Evolutionary conservation across 2,329 filamentous ascomycete species (phyloP).

Genomic region (Fusarium verticillioides): DNA sequence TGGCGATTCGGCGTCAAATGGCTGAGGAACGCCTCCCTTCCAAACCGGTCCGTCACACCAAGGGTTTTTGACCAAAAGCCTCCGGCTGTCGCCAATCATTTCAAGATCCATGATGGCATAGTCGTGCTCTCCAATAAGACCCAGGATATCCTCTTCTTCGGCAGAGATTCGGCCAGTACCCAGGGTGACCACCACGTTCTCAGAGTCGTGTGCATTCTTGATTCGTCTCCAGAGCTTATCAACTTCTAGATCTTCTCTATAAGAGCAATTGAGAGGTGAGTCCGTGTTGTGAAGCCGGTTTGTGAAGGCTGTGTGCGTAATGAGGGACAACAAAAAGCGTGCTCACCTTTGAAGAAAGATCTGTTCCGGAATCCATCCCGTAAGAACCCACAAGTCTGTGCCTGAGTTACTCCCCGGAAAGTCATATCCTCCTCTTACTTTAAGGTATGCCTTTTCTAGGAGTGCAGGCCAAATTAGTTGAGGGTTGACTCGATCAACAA

Average conservation of each 20-base stretch:
- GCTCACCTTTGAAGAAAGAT: conserved; percentile 82
- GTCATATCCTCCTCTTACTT: conserved; percentile 94
- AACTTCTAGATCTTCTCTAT: conserved; percentile 79
- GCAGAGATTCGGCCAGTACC: conserved; percentile 86
- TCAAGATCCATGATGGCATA: conserved; percentile 91
- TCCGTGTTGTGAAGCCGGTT: background rate
- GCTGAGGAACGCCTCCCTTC: conserved; percentile 57
- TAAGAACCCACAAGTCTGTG: conserved; percentile 91
- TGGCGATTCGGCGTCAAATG: background rate
- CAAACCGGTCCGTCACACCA: conserved; percentile 87
- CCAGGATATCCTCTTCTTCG: conserved; percentile 81
- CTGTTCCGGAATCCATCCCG: conserved; percentile 97
- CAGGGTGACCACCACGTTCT: conserved; percentile 87
- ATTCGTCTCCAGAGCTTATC: conserved; percentile 83
- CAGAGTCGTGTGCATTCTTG: conserved; percentile 76
- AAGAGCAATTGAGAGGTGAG: conserved; percentile 13
- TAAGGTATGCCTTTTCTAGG: conserved; percentile 95
- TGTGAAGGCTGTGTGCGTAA: background rate
- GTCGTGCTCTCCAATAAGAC: conserved; percentile 90
- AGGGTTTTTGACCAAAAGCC: conserved; percentile 91
- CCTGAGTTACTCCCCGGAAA: conserved; percentile 98
- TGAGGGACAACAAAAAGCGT: background rate
- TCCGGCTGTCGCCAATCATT: conserved; percentile 66
- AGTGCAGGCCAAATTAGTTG: conserved; percentile 90
- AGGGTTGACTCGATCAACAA: conserved; percentile 86